These are phyloP conservation scores for Oryza rufipogon DNA, from an alignment of 176 grass and related monocot genomes.

Conservation along the genomic window DNA sequence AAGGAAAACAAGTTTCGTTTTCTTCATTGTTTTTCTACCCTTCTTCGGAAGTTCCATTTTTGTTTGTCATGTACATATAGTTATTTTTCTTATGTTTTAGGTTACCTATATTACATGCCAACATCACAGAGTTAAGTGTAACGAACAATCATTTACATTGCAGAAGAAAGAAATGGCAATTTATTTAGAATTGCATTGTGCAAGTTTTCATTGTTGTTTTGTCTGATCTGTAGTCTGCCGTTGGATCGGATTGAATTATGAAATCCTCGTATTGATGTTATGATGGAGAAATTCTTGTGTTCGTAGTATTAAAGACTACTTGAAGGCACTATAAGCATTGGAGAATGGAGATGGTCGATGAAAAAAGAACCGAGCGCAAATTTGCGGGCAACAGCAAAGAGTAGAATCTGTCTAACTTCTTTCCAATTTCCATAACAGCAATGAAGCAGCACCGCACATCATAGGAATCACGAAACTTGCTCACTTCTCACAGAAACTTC, in stretches of 20 bases:
- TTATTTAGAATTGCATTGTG: not conserved
- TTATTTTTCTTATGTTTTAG: slow-evolving; percentile 36
- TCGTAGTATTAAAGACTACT: too few species aligned
- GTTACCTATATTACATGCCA: slow-evolving; percentile 14
- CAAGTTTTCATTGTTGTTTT: not conserved
- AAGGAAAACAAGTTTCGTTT: slow-evolving; percentile 15
- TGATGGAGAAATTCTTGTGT: too few species aligned
- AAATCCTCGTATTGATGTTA: too few species aligned
- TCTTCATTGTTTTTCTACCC: not conserved
- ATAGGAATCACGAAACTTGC: not conserved
- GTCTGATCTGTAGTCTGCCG: not conserved
- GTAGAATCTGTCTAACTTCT: too few species aligned
- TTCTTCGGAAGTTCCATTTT: slow-evolving; percentile 16
- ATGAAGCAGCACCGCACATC: too few species aligned
- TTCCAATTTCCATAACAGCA: not conserved
- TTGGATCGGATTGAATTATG: too few species aligned
- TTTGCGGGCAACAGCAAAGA: too few species aligned
- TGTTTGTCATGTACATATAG: slow-evolving; percentile 39
- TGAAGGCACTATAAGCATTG: too few species aligned
- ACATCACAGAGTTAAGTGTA: slow-evolving; percentile 48
- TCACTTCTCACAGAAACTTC: not conserved
- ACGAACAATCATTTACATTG: slow-evolving; percentile 12
- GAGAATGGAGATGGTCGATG: too few species aligned
- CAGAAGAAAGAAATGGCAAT: slow-evolving; percentile 32
- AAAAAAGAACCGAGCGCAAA: too few species aligned